phyloP scores from a whole-genome alignment of 306 rosid species.

The Sicyos edulis region DNA sequence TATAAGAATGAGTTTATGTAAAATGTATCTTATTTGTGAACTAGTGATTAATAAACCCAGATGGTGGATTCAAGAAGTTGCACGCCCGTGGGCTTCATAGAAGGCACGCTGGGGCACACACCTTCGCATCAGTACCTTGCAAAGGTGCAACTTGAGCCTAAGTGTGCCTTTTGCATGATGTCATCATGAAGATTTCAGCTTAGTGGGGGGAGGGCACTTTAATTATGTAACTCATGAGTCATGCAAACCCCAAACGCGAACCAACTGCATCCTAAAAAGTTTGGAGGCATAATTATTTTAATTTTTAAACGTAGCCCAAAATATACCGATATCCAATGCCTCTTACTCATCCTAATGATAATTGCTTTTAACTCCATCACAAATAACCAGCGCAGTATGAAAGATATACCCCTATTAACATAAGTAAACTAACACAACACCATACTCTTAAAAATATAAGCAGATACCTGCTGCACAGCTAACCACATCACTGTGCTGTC shows the following conservation, averaged over 20 bases:
- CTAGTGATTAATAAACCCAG: neutral
- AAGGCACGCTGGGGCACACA: no score
- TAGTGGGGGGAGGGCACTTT: no score
- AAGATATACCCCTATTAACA: neutral
- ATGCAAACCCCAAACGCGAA: neutral
- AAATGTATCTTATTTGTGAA: neutral
- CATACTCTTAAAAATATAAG: neutral
- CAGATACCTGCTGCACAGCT: slow-evolving; percentile 91
- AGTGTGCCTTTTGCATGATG: no score
- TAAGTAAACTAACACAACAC: neutral
- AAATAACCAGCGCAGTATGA: neutral
- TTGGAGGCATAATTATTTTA: neutral
- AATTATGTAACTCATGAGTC: neutral
- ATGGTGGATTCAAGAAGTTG: neutral
- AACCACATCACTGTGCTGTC: slow-evolving; percentile 96
- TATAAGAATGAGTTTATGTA: neutral
- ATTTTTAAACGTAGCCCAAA: neutral
- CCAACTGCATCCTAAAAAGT: neutral
- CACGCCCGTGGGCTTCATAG: no score
- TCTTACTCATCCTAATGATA: neutral
- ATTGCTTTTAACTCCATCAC: neutral
- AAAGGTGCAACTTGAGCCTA: no score
- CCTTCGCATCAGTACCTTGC: no score
- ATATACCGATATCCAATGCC: neutral
- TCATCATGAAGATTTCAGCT: no score